Conservation (phyloP, 441 rosid genomes). For the Eruca vesicaria region DNA sequence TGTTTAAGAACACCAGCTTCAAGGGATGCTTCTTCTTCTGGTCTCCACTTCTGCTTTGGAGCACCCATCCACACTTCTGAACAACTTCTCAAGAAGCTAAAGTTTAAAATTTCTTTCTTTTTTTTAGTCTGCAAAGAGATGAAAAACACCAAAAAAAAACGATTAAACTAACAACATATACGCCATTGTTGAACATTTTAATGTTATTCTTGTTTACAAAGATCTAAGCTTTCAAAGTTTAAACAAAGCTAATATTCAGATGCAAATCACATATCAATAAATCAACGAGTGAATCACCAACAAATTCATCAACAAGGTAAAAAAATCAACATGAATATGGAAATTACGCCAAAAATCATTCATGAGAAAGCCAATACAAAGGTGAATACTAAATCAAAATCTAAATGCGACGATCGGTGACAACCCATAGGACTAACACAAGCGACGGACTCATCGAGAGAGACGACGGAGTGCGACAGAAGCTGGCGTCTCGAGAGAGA, state of each 20-base stretch:
- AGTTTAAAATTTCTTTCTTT: neutral
- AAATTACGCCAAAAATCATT: too few relatives aligned
- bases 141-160: neutral
- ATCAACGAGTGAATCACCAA: neutral
- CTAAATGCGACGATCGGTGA: slow-evolving; percentile 5
- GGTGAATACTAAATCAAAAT: too few relatives aligned
- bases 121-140: slow-evolving; percentile 15
- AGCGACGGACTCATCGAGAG: too few relatives aligned
- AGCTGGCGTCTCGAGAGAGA: too few relatives aligned
- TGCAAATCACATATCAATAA: neutral
- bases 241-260: neutral
- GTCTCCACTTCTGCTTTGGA: slow-evolving; percentile 77
- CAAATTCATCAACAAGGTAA: too few relatives aligned
- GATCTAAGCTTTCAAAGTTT: neutral
- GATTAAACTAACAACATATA: too few relatives aligned
- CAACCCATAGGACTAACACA: too few relatives aligned
- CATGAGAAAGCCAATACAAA: too few relatives aligned
- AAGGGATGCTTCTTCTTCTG: slow-evolving; percentile 72
- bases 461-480: too few relatives aligned
- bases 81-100: too few relatives aligned
- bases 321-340: too few relatives aligned
- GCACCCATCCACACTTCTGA: slow-evolving; percentile 54
- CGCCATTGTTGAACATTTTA: too few relatives aligned
- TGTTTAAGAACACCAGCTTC: slow-evolving; percentile 66
- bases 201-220: neutral